Evolutionary conservation across 805 yeast species (phyloP).

Genomic region (Suhomyces faveliae): DNA sequence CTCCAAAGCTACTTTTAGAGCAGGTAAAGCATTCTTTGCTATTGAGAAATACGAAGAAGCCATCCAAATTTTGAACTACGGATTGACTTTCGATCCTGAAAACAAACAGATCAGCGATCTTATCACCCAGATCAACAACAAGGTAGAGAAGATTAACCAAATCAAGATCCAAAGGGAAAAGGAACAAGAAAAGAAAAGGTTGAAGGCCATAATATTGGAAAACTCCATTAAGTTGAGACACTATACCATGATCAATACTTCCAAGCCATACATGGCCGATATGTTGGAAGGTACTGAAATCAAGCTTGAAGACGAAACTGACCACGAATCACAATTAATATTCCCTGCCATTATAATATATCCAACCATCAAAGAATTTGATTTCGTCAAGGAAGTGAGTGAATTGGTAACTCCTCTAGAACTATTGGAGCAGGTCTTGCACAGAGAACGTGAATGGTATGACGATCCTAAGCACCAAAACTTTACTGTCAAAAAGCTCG

Average conservation of each 20-base stretch:
- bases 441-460: constrained; percentile 71
- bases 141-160: constrained; percentile 31
- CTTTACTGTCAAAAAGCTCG: constrained; percentile 58
- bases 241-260: constrained; percentile 47
- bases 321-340: constrained; percentile 74
- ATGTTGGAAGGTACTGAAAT: constrained; percentile 51
- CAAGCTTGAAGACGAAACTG: constrained; percentile 60
- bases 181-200: constrained; percentile 40
- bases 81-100: constrained; percentile 56
- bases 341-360: constrained; percentile 79
- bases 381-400: constrained; percentile 70
- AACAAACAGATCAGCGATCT: constrained; percentile 56
- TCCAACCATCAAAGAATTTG: constrained; percentile 83
- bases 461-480: constrained; percentile 58
- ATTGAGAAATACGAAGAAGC: constrained; percentile 75
- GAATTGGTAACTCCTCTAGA: constrained; percentile 70
- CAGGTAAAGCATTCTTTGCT: constrained; percentile 75
- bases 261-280: constrained; percentile 48
- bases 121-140: constrained; percentile 38
- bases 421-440: constrained; percentile 53
- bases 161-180: constrained; percentile 36
- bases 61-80: constrained; percentile 61
- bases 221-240: constrained; percentile 65
- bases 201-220: constrained; percentile 43
- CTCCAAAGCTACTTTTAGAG: constrained; percentile 80